phyloP scores from a whole-genome alignment of 1,284 basidiomycete species.

The Leccinum insolens region DNA sequence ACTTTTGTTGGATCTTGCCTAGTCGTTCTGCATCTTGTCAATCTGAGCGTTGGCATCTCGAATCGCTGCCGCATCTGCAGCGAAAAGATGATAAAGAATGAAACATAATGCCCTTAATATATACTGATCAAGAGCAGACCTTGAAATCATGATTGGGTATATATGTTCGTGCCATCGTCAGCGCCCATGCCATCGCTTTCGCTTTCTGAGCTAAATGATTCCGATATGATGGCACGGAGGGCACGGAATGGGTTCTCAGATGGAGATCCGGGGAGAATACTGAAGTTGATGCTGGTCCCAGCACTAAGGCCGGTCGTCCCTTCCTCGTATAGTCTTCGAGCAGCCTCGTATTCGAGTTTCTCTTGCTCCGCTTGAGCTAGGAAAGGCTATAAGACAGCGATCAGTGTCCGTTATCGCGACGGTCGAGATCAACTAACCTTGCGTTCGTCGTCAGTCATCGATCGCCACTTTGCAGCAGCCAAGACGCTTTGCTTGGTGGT shows the following conservation, averaged over 20 bases:
- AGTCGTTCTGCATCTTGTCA: too few species aligned
- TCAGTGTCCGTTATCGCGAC: conserved; percentile 5
- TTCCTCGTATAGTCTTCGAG: conserved; percentile 81
- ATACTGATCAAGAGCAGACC: conserved; percentile 7
- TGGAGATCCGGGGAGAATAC: conserved; percentile 69
- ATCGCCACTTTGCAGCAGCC: conserved; percentile 91
- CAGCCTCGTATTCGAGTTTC: conserved; percentile 89
- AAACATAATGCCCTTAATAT: conserved; percentile 7
- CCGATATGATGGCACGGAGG: conserved; percentile 60
- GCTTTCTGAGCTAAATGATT: conserved; percentile 55
- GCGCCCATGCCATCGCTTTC: conserved; percentile 62
- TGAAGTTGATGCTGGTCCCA: conserved; percentile 76
- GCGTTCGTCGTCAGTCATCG: conserved; percentile 89
- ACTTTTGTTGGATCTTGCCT: too few species aligned
- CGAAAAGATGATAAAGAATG: conserved; percentile 20
- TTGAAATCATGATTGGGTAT: conserved; percentile 29
- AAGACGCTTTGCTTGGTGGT: conserved; percentile 95
- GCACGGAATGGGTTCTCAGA: conserved; percentile 44
- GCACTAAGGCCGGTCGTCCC: conserved; percentile 69
- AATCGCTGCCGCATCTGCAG: conserved; percentile 54
- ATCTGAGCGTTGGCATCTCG: conserved; percentile 49
- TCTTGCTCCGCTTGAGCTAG: conserved; percentile 89
- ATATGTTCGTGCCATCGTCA: conserved; percentile 47
- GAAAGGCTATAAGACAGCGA: conserved; percentile 66
- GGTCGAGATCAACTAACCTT: conserved; percentile 57